Evolutionary conservation across 2,329 filamentous ascomycete genomes (phyloP).

Genomic region (Hymenoscyphus albidus): DNA sequence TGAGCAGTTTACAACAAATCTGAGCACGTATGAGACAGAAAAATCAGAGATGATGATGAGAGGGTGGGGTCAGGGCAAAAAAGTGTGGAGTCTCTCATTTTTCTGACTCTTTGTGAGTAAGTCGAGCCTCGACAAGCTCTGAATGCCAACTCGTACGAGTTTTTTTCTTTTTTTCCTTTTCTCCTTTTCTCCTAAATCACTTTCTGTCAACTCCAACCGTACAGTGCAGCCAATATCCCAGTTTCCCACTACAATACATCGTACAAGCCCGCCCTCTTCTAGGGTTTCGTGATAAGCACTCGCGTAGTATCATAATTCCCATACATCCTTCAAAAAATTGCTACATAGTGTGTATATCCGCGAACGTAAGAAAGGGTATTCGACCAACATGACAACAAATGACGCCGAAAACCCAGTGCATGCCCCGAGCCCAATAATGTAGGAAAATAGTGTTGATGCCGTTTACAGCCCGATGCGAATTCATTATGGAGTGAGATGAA

Average conservation of each 20-base stretch:
- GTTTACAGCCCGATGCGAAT: background rate
- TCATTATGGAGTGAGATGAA: background rate
- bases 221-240: conserved; percentile 4
- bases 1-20: background rate
- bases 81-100: background rate
- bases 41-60: background rate
- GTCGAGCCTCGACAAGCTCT: background rate
- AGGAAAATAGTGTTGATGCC: background rate
- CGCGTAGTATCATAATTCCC: background rate
- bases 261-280: conserved; percentile 7
- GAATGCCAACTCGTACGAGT: background rate
- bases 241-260: background rate
- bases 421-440: background rate
- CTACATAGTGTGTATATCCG: background rate
- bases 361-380: conserved; percentile 8
- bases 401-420: background rate
- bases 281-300: background rate
- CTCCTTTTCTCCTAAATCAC: background rate
- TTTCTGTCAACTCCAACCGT: background rate
- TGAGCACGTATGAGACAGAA: background rate
- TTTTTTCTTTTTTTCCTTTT: background rate
- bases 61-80: background rate
- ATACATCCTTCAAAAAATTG: background rate
- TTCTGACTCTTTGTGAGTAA: background rate
- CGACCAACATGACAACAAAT: background rate